Conservation (phyloP, 768 basidiomycete genomes). For the Lactarius evosmus region DNA sequence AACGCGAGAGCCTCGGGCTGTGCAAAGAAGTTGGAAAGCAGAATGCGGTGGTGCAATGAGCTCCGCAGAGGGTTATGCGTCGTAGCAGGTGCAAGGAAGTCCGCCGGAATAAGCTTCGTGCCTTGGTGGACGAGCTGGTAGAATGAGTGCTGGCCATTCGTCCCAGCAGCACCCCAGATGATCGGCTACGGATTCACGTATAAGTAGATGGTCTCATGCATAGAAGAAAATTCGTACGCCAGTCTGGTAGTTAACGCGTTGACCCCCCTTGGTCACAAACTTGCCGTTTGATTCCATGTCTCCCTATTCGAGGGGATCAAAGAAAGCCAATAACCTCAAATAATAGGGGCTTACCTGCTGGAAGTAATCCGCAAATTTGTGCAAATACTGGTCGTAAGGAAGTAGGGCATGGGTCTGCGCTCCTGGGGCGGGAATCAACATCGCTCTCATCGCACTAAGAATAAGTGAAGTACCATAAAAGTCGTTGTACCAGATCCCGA, state of each 20-base stretch:
- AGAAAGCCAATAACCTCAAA: not conserved
- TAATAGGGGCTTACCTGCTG: slow-evolving; percentile 58
- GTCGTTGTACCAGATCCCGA: slow-evolving; percentile 99
- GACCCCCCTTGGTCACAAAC: slow-evolving; percentile 89
- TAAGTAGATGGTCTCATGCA: slow-evolving; percentile 13
- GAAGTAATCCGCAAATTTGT: slow-evolving; percentile 99
- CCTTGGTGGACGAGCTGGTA: slow-evolving; percentile 97
- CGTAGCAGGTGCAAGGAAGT: slow-evolving; percentile 88
- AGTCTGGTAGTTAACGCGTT: slow-evolving; percentile 93
- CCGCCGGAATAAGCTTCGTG: slow-evolving; percentile 86
- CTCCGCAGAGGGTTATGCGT: slow-evolving; percentile 81
- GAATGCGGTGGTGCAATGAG: slow-evolving; percentile 95
- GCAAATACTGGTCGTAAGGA: slow-evolving; percentile 98
- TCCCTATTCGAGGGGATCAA: slow-evolving; percentile 45
- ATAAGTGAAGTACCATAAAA: slow-evolving; percentile 62
- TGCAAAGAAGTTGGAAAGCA: slow-evolving; percentile 97
- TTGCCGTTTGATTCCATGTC: slow-evolving; percentile 99
- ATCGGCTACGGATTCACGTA: slow-evolving; percentile 61
- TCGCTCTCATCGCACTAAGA: not conserved
- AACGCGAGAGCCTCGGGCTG: slow-evolving; percentile 98
- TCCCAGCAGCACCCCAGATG: slow-evolving; percentile 98
- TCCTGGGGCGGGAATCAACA: slow-evolving; percentile 42
- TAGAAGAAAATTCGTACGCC: slow-evolving; percentile 57
- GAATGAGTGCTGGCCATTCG: slow-evolving; percentile 99
- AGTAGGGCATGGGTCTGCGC: slow-evolving; percentile 93